Evolutionary conservation across 176 grass and related monocot genomes (phyloP).

Genomic region (Carex pumila): DNA sequence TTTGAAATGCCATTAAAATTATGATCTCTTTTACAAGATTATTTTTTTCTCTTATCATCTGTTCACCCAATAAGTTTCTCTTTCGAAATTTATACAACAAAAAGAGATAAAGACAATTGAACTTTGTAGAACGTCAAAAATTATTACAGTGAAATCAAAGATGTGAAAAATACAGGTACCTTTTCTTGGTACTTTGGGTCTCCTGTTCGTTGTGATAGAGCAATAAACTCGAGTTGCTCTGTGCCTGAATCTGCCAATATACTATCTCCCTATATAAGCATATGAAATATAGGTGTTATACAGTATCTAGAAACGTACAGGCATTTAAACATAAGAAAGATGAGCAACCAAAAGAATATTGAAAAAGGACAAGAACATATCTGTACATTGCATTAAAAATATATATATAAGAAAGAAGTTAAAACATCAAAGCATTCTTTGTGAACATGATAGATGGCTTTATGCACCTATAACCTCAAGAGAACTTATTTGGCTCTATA

Average conservation of each 20-base stretch:
- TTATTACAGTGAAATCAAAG: background rate
- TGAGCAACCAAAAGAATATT: background rate
- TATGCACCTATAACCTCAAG: background rate
- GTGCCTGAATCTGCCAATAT: slow-evolving; percentile 97
- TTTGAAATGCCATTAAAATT: background rate
- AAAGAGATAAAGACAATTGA: background rate
- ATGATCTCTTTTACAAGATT: background rate
- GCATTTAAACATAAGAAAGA: background rate
- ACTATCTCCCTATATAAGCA: slow-evolving; percentile 64
- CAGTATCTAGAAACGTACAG: background rate
- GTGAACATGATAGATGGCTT: background rate
- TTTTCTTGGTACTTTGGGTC: slow-evolving; percentile 89
- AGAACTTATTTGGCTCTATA: background rate
- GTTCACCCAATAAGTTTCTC: background rate
- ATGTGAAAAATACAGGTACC: slow-evolving; percentile 24
- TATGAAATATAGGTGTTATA: background rate
- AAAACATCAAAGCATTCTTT: background rate
- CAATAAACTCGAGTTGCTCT: slow-evolving; percentile 97
- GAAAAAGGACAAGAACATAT: slow-evolving; percentile 2
- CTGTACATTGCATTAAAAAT: background rate
- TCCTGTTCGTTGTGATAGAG: slow-evolving; percentile 88
- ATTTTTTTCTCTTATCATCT: background rate
- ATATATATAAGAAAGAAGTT: background rate
- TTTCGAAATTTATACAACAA: slow-evolving; percentile 22
- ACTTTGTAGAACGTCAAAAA: slow-evolving; percentile 7